Evolutionary conservation across 257 asterid genomes (phyloP).

Genomic region (Solanum pennellii): DNA sequence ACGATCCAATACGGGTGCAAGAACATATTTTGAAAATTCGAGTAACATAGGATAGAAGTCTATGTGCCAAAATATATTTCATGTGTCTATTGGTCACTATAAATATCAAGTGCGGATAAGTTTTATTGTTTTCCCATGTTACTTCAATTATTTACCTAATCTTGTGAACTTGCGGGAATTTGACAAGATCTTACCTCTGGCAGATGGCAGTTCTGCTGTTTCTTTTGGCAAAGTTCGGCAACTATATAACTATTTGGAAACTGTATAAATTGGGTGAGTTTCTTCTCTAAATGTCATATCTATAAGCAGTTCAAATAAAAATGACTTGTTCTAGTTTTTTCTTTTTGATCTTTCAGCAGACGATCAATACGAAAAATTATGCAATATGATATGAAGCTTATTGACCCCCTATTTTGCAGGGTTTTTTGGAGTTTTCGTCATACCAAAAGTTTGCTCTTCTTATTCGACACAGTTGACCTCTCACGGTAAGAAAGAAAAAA

Average conservation of each 20-base stretch:
- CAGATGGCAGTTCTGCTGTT: conserved; percentile 79
- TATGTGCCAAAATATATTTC: background rate
- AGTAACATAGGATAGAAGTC: background rate
- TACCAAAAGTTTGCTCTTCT: conserved; percentile 73
- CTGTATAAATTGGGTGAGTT: conserved; percentile 69
- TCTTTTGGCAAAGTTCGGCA: conserved; percentile 81
- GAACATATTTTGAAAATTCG: background rate
- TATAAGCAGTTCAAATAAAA: background rate
- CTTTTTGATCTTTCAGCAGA: background rate
- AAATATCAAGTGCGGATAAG: background rate
- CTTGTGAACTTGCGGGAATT: background rate
- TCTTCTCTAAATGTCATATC: background rate
- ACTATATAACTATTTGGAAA: conserved; percentile 84
- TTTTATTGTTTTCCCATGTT: background rate
- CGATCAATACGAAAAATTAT: background rate
- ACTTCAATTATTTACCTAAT: background rate
- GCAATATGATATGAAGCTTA: background rate
- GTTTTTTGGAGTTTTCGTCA: conserved; percentile 62
- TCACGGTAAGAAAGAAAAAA: conserved; percentile 28
- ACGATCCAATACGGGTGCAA: background rate
- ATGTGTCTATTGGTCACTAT: background rate
- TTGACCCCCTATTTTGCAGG: conserved; percentile 27
- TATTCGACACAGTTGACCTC: conserved; percentile 63
- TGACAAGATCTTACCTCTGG: background rate
- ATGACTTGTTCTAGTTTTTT: background rate